These are phyloP conservation scores for Aspergillus oerlinghausenensis DNA, from an alignment of 2,329 filamentous ascomycete genomes.

Conservation along the genomic window DNA sequence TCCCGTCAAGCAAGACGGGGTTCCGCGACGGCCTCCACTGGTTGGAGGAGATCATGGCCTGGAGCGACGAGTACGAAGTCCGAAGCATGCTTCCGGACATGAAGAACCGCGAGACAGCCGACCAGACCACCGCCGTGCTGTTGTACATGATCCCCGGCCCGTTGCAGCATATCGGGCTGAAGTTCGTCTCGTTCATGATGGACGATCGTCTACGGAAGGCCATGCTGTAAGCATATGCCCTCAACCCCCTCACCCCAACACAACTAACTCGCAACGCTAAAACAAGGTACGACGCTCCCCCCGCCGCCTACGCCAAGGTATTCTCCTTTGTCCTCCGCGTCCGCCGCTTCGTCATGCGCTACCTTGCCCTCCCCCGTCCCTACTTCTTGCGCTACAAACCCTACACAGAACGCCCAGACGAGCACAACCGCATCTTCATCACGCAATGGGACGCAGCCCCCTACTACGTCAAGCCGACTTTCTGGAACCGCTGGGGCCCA, in stretches of 20 bases:
- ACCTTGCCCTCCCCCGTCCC: constrained; percentile 57
- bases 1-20: constrained; percentile 40
- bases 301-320: constrained; percentile 28
- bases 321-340: constrained; percentile 47
- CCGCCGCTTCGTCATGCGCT: constrained; percentile 54
- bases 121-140: constrained; percentile 58
- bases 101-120: constrained; percentile 50
- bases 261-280: not conserved
- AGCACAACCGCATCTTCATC: constrained; percentile 50
- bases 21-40: constrained; percentile 51
- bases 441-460: constrained; percentile 57
- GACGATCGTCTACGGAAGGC: constrained; percentile 59
- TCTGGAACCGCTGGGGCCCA: constrained; percentile 61
- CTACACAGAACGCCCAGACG: constrained; percentile 47
- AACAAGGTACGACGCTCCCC: constrained; percentile 37
- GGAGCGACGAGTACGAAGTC: constrained; percentile 56
- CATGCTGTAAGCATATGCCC: constrained; percentile 52
- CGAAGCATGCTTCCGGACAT: constrained; percentile 52
- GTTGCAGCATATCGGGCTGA: constrained; percentile 44
- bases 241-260: not conserved
- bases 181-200: constrained; percentile 57
- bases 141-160: constrained; percentile 51
- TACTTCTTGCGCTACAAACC: constrained; percentile 34
- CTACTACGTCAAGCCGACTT: constrained; percentile 58
- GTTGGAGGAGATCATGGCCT: constrained; percentile 47